Evolutionary conservation across 345 rosid species (phyloP).

Genomic region (Geranium rotundifolium): DNA sequence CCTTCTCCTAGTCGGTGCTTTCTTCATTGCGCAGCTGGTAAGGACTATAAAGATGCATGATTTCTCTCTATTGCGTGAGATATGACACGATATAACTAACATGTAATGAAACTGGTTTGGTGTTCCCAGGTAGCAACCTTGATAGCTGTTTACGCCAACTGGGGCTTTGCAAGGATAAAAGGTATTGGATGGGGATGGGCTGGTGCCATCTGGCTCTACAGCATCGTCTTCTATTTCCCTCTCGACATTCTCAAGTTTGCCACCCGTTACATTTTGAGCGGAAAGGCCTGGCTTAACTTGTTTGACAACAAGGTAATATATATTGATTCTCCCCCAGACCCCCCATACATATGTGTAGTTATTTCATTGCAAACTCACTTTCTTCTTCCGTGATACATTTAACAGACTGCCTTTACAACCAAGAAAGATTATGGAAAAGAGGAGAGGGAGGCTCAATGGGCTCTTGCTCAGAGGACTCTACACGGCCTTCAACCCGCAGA

Average conservation of each 20-base stretch:
- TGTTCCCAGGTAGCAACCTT: conserved; percentile 49
- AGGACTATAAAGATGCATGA: neutral
- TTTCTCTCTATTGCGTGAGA: neutral
- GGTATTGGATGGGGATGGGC: conserved; percentile 98
- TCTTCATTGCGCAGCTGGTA: conserved; percentile 62
- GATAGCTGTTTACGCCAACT: conserved; percentile 57
- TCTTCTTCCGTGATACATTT: neutral
- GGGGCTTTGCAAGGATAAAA: conserved; percentile 68
- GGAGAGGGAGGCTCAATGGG: conserved; percentile 95
- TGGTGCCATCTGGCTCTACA: conserved; percentile 73
- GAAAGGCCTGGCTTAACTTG: conserved; percentile 70
- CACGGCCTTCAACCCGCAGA: conserved; percentile 74
- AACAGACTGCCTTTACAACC: conserved; percentile 78
- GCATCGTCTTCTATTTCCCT: conserved; percentile 61
- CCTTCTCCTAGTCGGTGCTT: conserved; percentile 39
- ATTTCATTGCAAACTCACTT: no score
- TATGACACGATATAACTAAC: no score
- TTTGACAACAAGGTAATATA: conserved; percentile 59
- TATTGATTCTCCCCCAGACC: no score
- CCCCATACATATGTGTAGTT: no score
- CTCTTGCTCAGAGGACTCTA: conserved; percentile 64
- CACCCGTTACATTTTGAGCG: conserved; percentile 66
- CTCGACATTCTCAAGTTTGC: conserved; percentile 67
- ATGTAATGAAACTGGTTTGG: neutral
- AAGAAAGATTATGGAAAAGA: conserved; percentile 80